phyloP scores from a whole-genome alignment of 2,329 filamentous ascomycete genomes.

The Xylaria sp. region DNA sequence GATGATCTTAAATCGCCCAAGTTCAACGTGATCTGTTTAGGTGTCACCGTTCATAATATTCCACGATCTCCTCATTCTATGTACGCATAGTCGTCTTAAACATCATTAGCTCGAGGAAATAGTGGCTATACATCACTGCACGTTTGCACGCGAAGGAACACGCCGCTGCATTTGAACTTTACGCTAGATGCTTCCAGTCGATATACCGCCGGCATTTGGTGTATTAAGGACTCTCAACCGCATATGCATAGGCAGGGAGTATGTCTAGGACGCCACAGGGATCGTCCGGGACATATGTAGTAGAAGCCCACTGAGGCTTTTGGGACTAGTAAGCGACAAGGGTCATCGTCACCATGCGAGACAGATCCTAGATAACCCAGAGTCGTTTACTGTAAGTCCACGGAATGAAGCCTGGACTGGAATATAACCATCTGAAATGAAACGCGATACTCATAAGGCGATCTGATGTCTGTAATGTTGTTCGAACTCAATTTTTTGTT shows the following conservation, averaged over 20 bases:
- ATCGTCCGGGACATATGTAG: background rate
- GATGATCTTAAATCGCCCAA: background rate
- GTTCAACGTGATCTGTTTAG: too few relatives aligned
- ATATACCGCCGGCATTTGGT: background rate
- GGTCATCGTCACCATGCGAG: slow-evolving; percentile 2
- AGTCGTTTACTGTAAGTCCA: background rate
- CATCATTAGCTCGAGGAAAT: slow-evolving; percentile 5
- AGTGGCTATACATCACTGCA: background rate
- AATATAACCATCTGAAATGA: slow-evolving; percentile 1
- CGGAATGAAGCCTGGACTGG: background rate
- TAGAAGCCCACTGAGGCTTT: background rate
- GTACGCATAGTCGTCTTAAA: background rate
- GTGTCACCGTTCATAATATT: background rate
- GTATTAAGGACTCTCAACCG: background rate
- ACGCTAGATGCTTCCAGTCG: slow-evolving; percentile 13
- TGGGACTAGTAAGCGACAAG: slow-evolving; percentile 30
- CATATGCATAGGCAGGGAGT: too few relatives aligned
- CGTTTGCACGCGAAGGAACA: slow-evolving; percentile 1
- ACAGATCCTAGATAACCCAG: background rate
- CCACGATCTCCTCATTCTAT: background rate
- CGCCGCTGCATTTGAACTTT: slow-evolving; percentile 3
- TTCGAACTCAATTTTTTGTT: background rate
- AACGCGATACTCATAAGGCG: background rate
- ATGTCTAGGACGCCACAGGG: background rate
- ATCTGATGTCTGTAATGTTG: background rate